Percentiles rank a stretch among this genome's conserved stretches.
These are phyloP conservation scores for Pythium plurisporium DNA, from an alignment of 352 stramenopile genomes.

Conservation along the genomic window DNA sequence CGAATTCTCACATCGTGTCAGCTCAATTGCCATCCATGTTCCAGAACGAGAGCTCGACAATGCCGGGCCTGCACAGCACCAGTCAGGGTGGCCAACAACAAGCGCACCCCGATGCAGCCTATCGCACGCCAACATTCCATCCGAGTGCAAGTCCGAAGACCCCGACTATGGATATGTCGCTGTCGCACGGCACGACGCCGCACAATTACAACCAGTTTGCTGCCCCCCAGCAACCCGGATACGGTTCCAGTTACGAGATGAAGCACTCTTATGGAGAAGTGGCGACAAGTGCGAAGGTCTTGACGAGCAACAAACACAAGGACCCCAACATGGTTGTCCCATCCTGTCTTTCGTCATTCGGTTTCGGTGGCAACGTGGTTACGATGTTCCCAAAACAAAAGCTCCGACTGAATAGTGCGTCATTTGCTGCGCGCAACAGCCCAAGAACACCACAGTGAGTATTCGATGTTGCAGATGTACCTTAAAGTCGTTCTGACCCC, in stretches of 20 bases:
- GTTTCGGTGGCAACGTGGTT: constrained; percentile 86
- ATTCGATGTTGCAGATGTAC: too few species aligned
- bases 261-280: constrained; percentile 6
- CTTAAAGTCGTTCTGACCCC: neutral
- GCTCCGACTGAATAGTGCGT: constrained; percentile 60
- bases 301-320: constrained; percentile 74
- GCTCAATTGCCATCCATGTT: neutral
- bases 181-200: neutral
- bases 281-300: neutral
- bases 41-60: neutral
- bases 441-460: constrained; percentile 51
- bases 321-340: constrained; percentile 70
- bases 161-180: neutral
- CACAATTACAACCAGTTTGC: constrained; percentile 16
- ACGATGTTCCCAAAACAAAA: constrained; percentile 89
- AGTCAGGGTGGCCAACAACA: neutral
- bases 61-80: neutral
- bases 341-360: constrained; percentile 75
- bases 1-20: neutral
- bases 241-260: constrained; percentile 7
- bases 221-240: neutral
- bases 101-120: constrained; percentile 4
- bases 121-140: constrained; percentile 10
- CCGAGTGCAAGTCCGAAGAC: neutral
- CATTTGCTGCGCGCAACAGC: constrained; percentile 48